A percentile compares a stretch with the other conserved stretches of the same genome.
phyloP scores from a whole-genome alignment of 2,329 filamentous ascomycete species.

The Aspergillus sp. region DNA sequence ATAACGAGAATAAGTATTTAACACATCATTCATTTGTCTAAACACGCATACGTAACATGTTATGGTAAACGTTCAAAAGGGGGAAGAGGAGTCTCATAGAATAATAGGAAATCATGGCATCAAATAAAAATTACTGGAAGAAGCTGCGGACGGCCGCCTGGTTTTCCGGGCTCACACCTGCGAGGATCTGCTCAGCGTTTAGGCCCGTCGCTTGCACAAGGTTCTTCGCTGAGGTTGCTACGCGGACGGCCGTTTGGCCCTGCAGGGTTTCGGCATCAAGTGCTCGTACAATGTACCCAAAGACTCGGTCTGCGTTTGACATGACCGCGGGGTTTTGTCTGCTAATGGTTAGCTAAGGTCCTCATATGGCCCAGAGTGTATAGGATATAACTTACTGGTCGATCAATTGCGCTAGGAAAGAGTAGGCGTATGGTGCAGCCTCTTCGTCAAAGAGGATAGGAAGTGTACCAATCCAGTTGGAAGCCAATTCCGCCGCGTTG shows the following conservation, averaged over 20 bases:
- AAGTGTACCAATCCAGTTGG: conserved; percentile 87
- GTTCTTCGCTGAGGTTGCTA: conserved; percentile 74
- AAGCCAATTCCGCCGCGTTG: conserved; percentile 72
- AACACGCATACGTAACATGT: conserved; percentile 2
- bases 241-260: conserved; percentile 74
- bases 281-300: conserved; percentile 81
- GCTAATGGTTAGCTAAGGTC: conserved; percentile 11
- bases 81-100: conserved; percentile 6
- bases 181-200: conserved; percentile 73
- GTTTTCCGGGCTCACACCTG: conserved; percentile 73
- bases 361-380: not conserved
- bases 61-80: conserved; percentile 1
- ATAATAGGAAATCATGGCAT: conserved; percentile 8
- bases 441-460: conserved; percentile 95
- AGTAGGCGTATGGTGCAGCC: conserved; percentile 92
- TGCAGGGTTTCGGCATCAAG: conserved; percentile 88
- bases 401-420: conserved; percentile 86
- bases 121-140: conserved; percentile 54
- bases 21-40: conserved; percentile 18
- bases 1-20: not conserved
- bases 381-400: conserved; percentile 69
- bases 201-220: conserved; percentile 72
- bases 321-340: conserved; percentile 85
- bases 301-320: conserved; percentile 75
- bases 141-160: conserved; percentile 77